These are phyloP conservation scores for Ustilago curta DNA, from an alignment of 1,284 basidiomycete species.

Conservation along the genomic window DNA sequence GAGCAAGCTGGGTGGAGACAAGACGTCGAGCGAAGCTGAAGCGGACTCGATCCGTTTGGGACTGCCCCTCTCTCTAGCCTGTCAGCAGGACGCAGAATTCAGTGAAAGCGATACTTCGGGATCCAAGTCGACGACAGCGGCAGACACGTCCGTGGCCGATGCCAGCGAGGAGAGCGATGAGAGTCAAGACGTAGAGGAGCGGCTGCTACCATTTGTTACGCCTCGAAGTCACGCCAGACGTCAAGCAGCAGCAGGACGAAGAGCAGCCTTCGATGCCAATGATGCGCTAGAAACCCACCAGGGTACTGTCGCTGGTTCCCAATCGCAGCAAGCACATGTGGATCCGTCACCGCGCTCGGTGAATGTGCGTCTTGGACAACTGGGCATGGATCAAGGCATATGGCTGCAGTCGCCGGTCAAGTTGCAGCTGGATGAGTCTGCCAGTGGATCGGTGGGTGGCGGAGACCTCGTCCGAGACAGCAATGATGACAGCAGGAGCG, in stretches of 20 bases:
- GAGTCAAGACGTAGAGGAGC: not conserved
- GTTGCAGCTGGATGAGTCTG: constrained; percentile 7
- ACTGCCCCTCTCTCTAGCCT: constrained; percentile 14
- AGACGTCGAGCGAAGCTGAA: constrained; percentile 1
- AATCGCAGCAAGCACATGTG: not conserved
- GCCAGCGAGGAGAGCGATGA: not conserved
- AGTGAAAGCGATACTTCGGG: not conserved
- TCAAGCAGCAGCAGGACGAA: constrained; percentile 18
- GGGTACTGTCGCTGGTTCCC: not conserved
- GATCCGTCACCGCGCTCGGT: constrained; percentile 17
- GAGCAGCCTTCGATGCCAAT: not conserved
- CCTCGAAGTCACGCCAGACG: constrained; percentile 20
- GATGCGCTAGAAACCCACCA: too few species aligned
- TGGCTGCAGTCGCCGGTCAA: constrained; percentile 30
- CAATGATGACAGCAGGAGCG: constrained; percentile 9
- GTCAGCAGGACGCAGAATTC: not conserved
- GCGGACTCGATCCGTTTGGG: constrained; percentile 14
- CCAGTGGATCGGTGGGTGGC: not conserved
- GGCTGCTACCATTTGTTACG: constrained; percentile 20
- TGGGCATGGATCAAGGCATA: constrained; percentile 39
- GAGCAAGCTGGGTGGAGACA: constrained; percentile 12
- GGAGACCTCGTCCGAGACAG: not conserved
- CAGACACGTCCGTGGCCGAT: not conserved
- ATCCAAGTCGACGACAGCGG: not conserved
- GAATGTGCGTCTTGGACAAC: constrained; percentile 12